Evolutionary conservation across 257 asterid species (phyloP), one percentile per base, ranked within the genome.

Genomic region (Sherardia arvensis): DNA sequence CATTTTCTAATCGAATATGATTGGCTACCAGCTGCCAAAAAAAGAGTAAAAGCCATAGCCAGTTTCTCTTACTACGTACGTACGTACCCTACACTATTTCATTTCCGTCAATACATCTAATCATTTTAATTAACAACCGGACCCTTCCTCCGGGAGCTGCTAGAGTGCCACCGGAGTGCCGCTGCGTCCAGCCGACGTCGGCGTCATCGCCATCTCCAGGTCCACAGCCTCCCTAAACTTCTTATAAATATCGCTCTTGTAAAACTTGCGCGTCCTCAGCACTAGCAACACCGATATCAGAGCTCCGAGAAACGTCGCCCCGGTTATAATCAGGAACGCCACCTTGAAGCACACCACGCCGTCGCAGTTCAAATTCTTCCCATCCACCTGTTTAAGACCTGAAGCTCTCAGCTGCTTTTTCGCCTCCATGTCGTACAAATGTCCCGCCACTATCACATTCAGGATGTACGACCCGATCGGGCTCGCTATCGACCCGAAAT

Each of bases 401-500:
- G 49, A 18, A 0, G 85, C 83, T 43, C 5, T 38, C 27, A 86
- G 34, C 72, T 88, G 96, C 81, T 57, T 78, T 57, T 15, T 47
- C 21, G 90, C 96, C 76, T 88, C 93, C 69, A n/a, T 77, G 1
- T 88, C 96, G 26, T 88, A 88, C 32, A 88, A 27, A 26, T 81
- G 72, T 4, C 96, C 95, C 20, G 88, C 66, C 7, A 88, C 84
- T 62, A 73, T 71, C 43, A 88, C 92, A 15, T 76, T 86, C 18
- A 88, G 82, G 61, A 86, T 7, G 59, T 87, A 87, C 0, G 77
- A 80, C 53, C 95, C 95, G 57, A 87, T 69, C 28, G 95, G 95
- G 76, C 94, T 85, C 29, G 95, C 95, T 63, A 82, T 92, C 2
- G 96, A 58, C 57, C 95, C 95, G 56, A 88, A 88, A 26, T 88